Conservation (phyloP, 129 eudicot genomes). For the Helianthus tuberosus region DNA sequence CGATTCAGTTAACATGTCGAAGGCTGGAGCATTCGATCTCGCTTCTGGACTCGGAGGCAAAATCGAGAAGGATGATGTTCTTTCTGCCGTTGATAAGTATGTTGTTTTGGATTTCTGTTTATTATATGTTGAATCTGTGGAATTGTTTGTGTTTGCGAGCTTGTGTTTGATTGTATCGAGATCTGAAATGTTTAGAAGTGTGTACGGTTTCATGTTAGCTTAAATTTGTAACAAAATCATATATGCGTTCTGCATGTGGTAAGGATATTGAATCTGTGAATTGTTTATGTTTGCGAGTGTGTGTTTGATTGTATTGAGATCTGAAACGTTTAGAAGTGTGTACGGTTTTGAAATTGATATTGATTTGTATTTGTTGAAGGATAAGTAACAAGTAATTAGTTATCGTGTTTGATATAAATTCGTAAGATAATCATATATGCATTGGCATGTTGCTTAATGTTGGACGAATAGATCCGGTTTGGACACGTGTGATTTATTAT, state of each 20-base stretch:
- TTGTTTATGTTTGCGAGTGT: neutral
- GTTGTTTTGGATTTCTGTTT: neutral
- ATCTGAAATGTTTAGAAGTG: neutral
- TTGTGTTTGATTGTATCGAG: slow-evolving; percentile 11
- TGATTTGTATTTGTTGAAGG: slow-evolving; percentile 1
- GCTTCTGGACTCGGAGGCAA: slow-evolving; percentile 87
- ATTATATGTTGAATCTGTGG: neutral
- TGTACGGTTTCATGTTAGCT: neutral
- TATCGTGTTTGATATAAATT: neutral
- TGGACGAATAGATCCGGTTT: neutral
- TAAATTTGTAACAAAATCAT: too few relatives aligned
- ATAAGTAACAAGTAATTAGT: neutral
- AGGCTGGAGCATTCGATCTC: slow-evolving; percentile 81
- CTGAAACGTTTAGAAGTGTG: neutral
- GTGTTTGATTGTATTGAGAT: slow-evolving; percentile 13
- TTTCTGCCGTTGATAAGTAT: slow-evolving; percentile 85
- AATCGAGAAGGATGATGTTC: slow-evolving; percentile 73
- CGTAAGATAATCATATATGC: slow-evolving; percentile 1
- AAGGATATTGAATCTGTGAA: slow-evolving; percentile 1
- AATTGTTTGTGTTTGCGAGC: neutral
- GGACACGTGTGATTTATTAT: neutral
- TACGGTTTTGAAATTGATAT: slow-evolving; percentile 1
- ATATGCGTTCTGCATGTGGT: too few relatives aligned
- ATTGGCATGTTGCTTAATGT: slow-evolving; percentile 1
- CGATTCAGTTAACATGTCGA: slow-evolving; percentile 57